Evolutionary conservation across 768 basidiomycete genomes (phyloP).

Genomic region (Cyclocybe cylindracea): DNA sequence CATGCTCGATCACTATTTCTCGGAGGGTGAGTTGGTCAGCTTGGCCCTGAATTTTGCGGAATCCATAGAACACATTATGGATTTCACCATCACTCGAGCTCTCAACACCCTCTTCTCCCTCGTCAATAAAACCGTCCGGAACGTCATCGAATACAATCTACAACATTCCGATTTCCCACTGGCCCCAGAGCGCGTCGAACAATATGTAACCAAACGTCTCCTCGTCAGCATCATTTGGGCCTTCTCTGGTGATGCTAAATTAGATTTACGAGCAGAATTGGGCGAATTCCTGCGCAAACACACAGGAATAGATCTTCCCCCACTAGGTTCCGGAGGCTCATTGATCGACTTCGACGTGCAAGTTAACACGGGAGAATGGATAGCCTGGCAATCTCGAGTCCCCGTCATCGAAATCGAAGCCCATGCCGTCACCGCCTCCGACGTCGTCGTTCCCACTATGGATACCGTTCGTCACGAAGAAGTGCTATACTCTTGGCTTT

Average conservation of each 20-base stretch:
- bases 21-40: conserved; percentile 77
- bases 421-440: conserved; percentile 92
- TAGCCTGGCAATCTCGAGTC: conserved; percentile 88
- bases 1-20: conserved; percentile 83
- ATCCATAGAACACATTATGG: conserved; percentile 97
- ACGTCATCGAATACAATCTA: conserved; percentile 91
- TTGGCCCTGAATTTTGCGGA: conserved; percentile 78
- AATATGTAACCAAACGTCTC: conserved; percentile 88
- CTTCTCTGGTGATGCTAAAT: conserved; percentile 93
- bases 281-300: conserved; percentile 84
- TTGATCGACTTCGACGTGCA: conserved; percentile 96
- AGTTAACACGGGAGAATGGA: conserved; percentile 83
- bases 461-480: conserved; percentile 99
- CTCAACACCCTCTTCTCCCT: conserved; percentile 96
- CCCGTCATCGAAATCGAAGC: conserved; percentile 97
- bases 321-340: conserved; percentile 71
- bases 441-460: conserved; percentile 97
- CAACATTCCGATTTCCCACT: conserved; percentile 97
- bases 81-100: conserved; percentile 89
- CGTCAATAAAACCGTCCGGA: conserved; percentile 93
- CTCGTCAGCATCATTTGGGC: conserved; percentile 96
- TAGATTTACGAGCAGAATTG: conserved; percentile 86
- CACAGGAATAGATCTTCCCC: conserved; percentile 89
- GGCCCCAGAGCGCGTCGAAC: conserved; percentile 77
- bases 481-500: conserved; percentile 97